Conservation (phyloP, 371 early-diverging fungal species). For the Paraphysoderma sedebokerense region DNA sequence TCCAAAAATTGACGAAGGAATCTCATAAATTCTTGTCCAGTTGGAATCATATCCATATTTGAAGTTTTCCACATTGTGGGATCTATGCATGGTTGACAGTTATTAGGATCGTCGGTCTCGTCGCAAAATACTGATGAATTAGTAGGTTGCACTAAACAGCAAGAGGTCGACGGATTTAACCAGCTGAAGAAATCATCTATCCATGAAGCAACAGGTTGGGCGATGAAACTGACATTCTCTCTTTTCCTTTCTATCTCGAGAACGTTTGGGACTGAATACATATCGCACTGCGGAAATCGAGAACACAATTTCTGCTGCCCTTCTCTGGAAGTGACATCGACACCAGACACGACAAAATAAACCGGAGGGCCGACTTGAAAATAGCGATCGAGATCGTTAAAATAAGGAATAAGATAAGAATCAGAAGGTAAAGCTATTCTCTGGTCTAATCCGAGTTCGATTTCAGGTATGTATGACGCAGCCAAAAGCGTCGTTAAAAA, state of each 20-base stretch:
- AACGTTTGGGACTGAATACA: conserved; percentile 34
- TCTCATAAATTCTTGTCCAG: conserved; percentile 37
- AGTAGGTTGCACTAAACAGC: neutral
- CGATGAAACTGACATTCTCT: conserved; percentile 38
- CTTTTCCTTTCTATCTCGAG: conserved; percentile 52
- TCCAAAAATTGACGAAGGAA: conserved; percentile 36
- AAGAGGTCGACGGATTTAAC: conserved; percentile 28
- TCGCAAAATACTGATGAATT: conserved; percentile 24
- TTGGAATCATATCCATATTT: conserved; percentile 34
- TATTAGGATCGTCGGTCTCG: conserved; percentile 14
- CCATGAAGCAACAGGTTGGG: conserved; percentile 51
- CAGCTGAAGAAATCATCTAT: conserved; percentile 52
- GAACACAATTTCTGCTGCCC: conserved; percentile 44
- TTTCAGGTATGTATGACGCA: neutral
- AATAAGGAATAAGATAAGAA: conserved; percentile 50
- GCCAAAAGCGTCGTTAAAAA: too few species aligned
- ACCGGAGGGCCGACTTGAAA: conserved; percentile 57
- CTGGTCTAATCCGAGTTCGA: conserved; percentile 31
- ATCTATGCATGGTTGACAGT: conserved; percentile 31
- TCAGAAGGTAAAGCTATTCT: conserved; percentile 48
- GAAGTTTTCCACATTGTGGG: conserved; percentile 12
- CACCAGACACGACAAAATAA: conserved; percentile 44
- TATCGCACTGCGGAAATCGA: conserved; percentile 36
- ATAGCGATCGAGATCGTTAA: conserved; percentile 41
- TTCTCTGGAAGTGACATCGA: conserved; percentile 22